Evolutionary conservation across 2,329 filamentous ascomycete genomes (phyloP), one percentile per base, ranked within the genome.

Genomic region (Diaporthe ampelina): DNA sequence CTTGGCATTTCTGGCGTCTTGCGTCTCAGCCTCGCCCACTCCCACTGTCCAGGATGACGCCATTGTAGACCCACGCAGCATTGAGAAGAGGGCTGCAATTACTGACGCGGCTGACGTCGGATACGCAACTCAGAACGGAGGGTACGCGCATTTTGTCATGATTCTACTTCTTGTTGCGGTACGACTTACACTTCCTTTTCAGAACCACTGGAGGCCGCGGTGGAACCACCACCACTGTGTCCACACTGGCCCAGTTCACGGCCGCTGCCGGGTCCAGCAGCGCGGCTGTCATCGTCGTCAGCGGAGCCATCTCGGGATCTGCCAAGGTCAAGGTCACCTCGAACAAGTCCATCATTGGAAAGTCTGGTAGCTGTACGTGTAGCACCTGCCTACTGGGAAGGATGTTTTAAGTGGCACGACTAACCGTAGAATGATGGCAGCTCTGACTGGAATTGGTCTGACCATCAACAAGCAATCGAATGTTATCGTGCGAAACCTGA

Each of bases 401-500:
- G n/a, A n/a, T n/a, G n/a, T n/a, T n/a, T n/a, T n/a, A n/a, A n/a
- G 8, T 6, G 26, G n/a, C 29, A 40, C 26, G 45, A 37, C 63
- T 67, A n/a, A 67, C 63, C 3, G 32, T 13, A 15, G 5, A 26
- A 21, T 2, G 4, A 26, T 4, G 13, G n/a, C 4, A 67, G 63
- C 79, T 72, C 80, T 86, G 76, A 84, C 80, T 32, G 86, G 87
- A 35, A 78, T 88, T 65, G 89, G 89, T 35, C 81, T 91, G 70
- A 86, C 87, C 76, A 84, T 92, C 81, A 86, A 87, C 77, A 83
- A 83, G 56, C 83, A 84, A 54, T 84, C 81, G 71, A 92, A 92
- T 80, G 89, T 92, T 74, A 92, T 92, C 76, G 81, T 93, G 76
- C 87, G 90, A 37, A 93, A 92, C 85, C 80, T 93, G 76, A 87